Percentiles rank a stretch among this genome's conserved stretches.
phyloP scores from a whole-genome alignment of 257 asterid genomes.

The Penstemon eatonii region DNA sequence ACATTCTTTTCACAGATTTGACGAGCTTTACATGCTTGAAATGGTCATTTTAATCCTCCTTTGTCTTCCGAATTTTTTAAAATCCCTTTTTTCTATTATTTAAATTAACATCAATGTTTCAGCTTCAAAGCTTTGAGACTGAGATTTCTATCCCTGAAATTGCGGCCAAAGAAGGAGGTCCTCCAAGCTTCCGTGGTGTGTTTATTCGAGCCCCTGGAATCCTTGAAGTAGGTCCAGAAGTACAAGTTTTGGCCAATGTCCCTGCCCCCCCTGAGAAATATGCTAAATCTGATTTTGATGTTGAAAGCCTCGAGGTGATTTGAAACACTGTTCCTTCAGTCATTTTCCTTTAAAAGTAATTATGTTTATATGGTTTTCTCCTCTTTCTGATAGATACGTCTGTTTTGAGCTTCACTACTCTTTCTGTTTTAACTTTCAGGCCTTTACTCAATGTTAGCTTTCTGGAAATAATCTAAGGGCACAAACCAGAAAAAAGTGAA shows the following conservation, averaged over 20 bases:
- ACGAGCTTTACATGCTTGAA: not conserved
- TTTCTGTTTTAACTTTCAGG: not conserved
- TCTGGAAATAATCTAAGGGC: not conserved
- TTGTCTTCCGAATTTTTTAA: not conserved
- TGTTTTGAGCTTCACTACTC: not conserved
- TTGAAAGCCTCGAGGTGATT: conserved; percentile 49
- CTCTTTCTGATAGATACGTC: not conserved
- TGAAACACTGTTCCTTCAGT: conserved; percentile 4
- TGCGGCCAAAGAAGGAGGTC: conserved; percentile 87
- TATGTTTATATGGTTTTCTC: not conserved
- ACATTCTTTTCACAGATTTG: not conserved
- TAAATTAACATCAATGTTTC: conserved; percentile 19
- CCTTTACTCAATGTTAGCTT: not conserved
- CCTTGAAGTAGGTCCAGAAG: conserved; percentile 87
- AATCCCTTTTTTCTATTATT: not conserved
- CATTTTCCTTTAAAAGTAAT: not conserved
- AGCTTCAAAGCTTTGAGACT: conserved; percentile 96
- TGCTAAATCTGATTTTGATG: conserved; percentile 33
- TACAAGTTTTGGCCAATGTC: conserved; percentile 60
- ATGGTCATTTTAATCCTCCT: conserved; percentile 5
- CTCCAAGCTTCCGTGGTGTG: conserved; percentile 81
- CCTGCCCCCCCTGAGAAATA: conserved; percentile 44
- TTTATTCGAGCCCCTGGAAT: conserved; percentile 93
- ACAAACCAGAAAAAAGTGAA: no score
- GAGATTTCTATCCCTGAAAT: conserved; percentile 75